phyloP scores from a whole-genome alignment of 2,329 filamentous ascomycete species.

The Emergomyces africanus region DNA sequence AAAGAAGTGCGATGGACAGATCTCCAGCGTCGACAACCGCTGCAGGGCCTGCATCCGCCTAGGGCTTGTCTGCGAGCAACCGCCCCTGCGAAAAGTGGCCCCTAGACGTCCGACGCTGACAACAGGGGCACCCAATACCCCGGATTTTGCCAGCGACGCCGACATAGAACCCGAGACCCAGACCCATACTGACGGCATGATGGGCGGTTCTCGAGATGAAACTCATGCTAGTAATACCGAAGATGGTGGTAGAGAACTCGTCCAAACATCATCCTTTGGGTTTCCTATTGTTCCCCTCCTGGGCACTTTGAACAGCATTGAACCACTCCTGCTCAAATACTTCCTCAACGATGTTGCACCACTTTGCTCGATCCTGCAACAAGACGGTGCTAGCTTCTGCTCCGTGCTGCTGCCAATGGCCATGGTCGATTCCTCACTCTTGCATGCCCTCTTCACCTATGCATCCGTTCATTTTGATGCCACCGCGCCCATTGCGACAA shows the following conservation, averaged over 20 bases:
- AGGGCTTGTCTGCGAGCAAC: background rate
- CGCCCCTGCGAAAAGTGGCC: background rate
- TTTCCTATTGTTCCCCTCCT: background rate
- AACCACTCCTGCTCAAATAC: background rate
- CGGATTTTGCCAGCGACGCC: background rate
- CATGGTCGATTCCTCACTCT: conserved; percentile 9
- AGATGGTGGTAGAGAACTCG: background rate
- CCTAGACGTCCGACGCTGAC: background rate
- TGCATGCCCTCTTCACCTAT: conserved; percentile 10
- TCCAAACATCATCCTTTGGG: background rate
- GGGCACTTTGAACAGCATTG: background rate
- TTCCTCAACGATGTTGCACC: background rate
- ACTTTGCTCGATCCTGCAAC: background rate
- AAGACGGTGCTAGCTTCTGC: background rate
- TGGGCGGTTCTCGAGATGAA: background rate
- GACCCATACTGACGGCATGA: background rate
- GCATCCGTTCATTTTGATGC: conserved; percentile 8
- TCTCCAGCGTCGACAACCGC: background rate
- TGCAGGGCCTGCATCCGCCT: background rate
- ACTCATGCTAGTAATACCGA: background rate
- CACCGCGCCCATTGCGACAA: conserved; percentile 1
- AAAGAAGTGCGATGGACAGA: background rate
- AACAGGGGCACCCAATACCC: background rate
- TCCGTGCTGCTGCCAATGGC: conserved; percentile 1
- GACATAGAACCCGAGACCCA: background rate